These are phyloP conservation scores for Galerina marginata DNA, from an alignment of 768 basidiomycete species.

Conservation along the genomic window DNA sequence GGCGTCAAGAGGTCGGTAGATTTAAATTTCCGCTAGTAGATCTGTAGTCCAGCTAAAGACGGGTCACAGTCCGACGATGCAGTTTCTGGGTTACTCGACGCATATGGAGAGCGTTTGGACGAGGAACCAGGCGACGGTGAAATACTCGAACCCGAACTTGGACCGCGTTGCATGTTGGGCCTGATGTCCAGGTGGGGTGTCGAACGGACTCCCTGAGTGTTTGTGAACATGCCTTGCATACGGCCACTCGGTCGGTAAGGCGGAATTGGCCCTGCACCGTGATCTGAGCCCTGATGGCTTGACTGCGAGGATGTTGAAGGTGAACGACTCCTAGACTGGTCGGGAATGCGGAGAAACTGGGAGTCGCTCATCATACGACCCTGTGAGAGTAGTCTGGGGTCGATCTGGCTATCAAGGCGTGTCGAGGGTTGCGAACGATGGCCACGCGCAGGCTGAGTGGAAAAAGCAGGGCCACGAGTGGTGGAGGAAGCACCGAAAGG, in stretches of 20 bases:
- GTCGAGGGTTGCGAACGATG: constrained; percentile 18
- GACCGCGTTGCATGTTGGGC: constrained; percentile 16
- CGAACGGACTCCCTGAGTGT: constrained; percentile 19
- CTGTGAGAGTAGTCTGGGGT: constrained; percentile 18
- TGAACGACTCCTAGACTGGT: constrained; percentile 32
- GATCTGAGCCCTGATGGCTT: constrained; percentile 31
- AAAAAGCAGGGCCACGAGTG: not conserved
- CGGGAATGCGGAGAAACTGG: constrained; percentile 13
- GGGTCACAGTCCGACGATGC: constrained; percentile 19
- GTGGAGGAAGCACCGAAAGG: not conserved
- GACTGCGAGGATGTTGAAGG: constrained; percentile 39
- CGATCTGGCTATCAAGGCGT: constrained; percentile 14
- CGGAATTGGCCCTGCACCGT: constrained; percentile 18
- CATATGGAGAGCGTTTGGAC: constrained; percentile 18
- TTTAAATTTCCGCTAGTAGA: constrained; percentile 17
- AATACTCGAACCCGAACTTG: constrained; percentile 21
- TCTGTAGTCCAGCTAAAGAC: constrained; percentile 24
- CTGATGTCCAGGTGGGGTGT: constrained; percentile 25
- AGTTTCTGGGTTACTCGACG: constrained; percentile 25
- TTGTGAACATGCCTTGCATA: constrained; percentile 28
- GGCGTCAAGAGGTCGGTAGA: not conserved
- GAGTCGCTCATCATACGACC: constrained; percentile 10
- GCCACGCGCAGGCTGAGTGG: constrained; percentile 2
- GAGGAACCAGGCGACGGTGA: constrained; percentile 23
- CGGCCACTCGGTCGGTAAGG: constrained; percentile 31